Conservation (phyloP, 2,329 filamentous ascomycete genomes). For the Hawksworthiomyces lignivorus region DNA sequence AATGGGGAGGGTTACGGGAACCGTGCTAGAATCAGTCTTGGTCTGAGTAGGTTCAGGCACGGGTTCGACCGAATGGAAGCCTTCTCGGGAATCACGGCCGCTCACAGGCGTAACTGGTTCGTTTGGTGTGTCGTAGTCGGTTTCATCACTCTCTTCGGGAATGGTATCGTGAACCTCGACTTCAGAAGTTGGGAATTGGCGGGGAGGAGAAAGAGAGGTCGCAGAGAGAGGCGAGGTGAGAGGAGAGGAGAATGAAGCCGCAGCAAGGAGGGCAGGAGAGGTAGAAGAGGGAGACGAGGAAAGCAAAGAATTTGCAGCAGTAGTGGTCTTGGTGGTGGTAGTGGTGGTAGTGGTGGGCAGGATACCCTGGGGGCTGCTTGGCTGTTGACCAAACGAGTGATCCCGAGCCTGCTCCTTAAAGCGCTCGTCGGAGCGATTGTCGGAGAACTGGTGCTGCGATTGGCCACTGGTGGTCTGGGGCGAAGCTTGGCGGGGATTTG, state of each 20-base stretch:
- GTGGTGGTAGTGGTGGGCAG: neutral
- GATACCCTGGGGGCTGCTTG: too few species aligned
- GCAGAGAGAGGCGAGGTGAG: slow-evolving; percentile 1
- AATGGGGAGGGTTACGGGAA: slow-evolving; percentile 2
- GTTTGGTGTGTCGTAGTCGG: slow-evolving; percentile 49
- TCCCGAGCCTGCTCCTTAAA: too few species aligned
- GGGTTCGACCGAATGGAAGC: slow-evolving; percentile 34
- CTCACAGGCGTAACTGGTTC: slow-evolving; percentile 57
- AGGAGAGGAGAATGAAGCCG: too few species aligned
- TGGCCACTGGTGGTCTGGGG: slow-evolving; percentile 1
- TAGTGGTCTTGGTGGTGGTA: neutral
- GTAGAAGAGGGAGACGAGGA: neutral
- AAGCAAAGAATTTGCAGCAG: neutral
- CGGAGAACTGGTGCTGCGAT: slow-evolving; percentile 4
- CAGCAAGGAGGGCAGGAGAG: neutral
- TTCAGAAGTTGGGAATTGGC: slow-evolving; percentile 33
- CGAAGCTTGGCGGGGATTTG: slow-evolving; percentile 4
- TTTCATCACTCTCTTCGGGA: slow-evolving; percentile 52
- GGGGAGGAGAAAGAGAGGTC: slow-evolving; percentile 34
- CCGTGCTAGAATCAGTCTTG: slow-evolving; percentile 18
- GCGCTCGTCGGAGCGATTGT: neutral
- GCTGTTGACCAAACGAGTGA: too few species aligned
- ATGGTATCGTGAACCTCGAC: slow-evolving; percentile 44
- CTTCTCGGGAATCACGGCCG: slow-evolving; percentile 45
- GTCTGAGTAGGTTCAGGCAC: slow-evolving; percentile 11